Conservation (phyloP, 179 eudicot genomes). For the Gypsophila paniculata region DNA sequence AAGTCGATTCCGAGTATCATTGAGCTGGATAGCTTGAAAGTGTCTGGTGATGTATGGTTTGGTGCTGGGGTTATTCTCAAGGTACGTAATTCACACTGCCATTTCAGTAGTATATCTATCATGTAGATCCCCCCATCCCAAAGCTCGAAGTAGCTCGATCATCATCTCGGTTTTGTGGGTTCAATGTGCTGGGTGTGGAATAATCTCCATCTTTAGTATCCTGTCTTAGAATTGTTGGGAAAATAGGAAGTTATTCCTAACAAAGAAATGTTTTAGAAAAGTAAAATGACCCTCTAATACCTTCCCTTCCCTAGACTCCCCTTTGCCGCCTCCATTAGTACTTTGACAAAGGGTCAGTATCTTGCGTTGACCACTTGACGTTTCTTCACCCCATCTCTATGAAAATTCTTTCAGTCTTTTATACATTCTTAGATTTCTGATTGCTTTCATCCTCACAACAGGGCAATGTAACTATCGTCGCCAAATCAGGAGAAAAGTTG, state of each 20-base stretch:
- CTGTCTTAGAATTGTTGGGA: too few relatives aligned
- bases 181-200: neutral
- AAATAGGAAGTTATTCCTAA: too few relatives aligned
- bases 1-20: slow-evolving; percentile 93
- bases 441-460: slow-evolving; percentile 10
- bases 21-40: slow-evolving; percentile 88
- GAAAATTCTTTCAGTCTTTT: neutral
- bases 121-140: neutral
- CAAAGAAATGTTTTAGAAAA: too few relatives aligned
- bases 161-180: neutral
- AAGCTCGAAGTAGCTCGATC: neutral
- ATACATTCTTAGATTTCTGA: neutral
- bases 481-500: slow-evolving; percentile 68
- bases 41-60: slow-evolving; percentile 92
- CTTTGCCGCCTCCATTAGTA: neutral
- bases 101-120: neutral
- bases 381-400: neutral
- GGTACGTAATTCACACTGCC: slow-evolving; percentile 36
- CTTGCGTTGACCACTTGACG: neutral
- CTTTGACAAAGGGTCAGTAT: neutral
- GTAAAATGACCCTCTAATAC: too few relatives aligned
- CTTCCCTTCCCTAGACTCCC: too few relatives aligned
- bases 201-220: too few relatives aligned
- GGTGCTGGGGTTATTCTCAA: slow-evolving; percentile 72
- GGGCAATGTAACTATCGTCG: slow-evolving; percentile 70